Conservation (phyloP, 176 grass and related monocot genomes). For the Oryza meyeriana region DNA sequence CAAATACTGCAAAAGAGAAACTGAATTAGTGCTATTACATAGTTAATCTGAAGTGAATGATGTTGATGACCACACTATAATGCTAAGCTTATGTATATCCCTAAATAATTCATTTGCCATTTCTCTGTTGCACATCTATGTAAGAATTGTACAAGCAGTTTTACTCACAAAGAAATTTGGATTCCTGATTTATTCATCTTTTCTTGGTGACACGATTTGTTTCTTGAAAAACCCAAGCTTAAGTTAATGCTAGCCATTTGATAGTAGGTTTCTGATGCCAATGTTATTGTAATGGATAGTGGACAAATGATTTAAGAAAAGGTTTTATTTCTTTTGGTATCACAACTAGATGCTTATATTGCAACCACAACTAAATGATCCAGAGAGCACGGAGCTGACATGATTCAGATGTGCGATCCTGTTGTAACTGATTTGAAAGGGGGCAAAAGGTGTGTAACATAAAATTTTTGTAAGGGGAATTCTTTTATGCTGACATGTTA, state of each 20-base stretch:
- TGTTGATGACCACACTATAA: background rate
- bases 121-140: background rate
- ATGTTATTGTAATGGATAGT: background rate
- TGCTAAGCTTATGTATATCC: background rate
- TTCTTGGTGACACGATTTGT: background rate
- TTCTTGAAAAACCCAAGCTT: background rate
- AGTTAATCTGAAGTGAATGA: constrained; percentile 14
- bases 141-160: constrained; percentile 1
- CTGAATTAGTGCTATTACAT: constrained; percentile 8
- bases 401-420: background rate
- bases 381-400: background rate
- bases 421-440: background rate
- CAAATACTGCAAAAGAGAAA: constrained; percentile 65
- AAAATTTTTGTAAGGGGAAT: background rate
- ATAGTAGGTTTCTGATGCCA: background rate
- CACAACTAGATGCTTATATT: constrained; percentile 19
- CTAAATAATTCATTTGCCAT: constrained; percentile 1
- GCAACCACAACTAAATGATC: background rate
- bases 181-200: background rate
- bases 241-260: constrained; percentile 9
- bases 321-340: background rate
- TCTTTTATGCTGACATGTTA: background rate
- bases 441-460: background rate
- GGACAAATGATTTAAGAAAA: background rate
- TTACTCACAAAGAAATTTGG: background rate